Base-by-base conservation (phyloP, 306 rosid genomes). In the Quercus robur region DNA sequence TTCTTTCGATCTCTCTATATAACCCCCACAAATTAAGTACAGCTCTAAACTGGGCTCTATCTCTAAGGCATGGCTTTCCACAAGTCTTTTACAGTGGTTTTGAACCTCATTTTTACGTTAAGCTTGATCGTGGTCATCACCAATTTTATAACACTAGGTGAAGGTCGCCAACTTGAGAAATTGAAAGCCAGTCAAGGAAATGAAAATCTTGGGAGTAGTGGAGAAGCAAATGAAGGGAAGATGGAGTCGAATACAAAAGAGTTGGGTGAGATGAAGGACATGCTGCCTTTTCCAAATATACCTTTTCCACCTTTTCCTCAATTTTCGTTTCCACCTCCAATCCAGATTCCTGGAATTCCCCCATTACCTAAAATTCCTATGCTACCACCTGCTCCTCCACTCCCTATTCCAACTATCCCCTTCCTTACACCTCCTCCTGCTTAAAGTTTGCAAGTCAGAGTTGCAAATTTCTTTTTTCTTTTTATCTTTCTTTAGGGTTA, bases 141-240 rank as follows among this genome's bases (percentile, higher is more conserved):
- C n/a, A 52, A 25, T 72, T 52, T 68, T 12, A 23, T 9, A 11
- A 68, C 78, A 70, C 56, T 19, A 25, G 59, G 28, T 66, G 64
- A 75, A 49, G 77, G 79, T 67, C 76, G 86, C 72, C 73, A 66
- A 14, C 52, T 56, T 9, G 82, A 74, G 76, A 49, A 75, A 73
- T n/a, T 44, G 8, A 51, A 31, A 64, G 31, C 9, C 31, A 1
- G n/a, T 6, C 38, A 30, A 56, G 76, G 56, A 41, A 68, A 33
- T 12, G 66, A 26, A 33, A 46, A 21, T 15, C 5, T 1, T 8
- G 44, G 35, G 12, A 52, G 10, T 35, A 35, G 1, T n/a, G 71
- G 23, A 14, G 41, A 44, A 59, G 51, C 38, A 54, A 21, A 5
- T 18, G 56, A n/a, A 49, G 78, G n/a, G n/a, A 30, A 68, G 44